Conservation (phyloP, 1,284 basidiomycete genomes). For the Apiotrichum brassicae region DNA sequence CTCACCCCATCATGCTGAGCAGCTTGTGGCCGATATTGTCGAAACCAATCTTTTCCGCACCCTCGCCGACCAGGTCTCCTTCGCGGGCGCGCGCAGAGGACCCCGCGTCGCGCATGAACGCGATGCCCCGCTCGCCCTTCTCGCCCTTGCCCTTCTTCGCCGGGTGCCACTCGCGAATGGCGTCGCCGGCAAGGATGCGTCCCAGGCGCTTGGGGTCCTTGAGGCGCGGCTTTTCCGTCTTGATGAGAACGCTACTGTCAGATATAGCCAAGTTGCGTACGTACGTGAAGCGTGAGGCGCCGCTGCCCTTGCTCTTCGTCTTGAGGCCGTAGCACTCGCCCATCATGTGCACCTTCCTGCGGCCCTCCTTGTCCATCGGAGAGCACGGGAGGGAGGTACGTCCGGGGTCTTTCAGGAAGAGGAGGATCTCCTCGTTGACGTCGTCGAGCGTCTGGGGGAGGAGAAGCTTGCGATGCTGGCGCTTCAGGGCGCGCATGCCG, state of each 20-base stretch:
- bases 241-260: slow-evolving; percentile 58
- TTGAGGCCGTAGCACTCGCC: slow-evolving; percentile 68
- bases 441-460: slow-evolving; percentile 16
- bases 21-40: slow-evolving; percentile 47
- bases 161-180: too few relatives aligned
- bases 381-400: slow-evolving; percentile 59
- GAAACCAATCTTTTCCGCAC: slow-evolving; percentile 41
- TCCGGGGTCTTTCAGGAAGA: slow-evolving; percentile 59
- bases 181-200: too few relatives aligned
- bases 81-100: slow-evolving; percentile 37
- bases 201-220: slow-evolving; percentile 56
- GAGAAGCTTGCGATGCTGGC: slow-evolving; percentile 3
- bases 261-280: slow-evolving; percentile 11
- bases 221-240: slow-evolving; percentile 56
- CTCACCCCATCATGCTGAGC: slow-evolving; percentile 45
- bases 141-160: background rate
- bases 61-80: slow-evolving; percentile 44
- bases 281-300: slow-evolving; percentile 51
- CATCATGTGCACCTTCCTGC: slow-evolving; percentile 69
- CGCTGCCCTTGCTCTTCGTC: slow-evolving; percentile 67
- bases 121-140: background rate
- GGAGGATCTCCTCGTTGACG: slow-evolving; percentile 61
- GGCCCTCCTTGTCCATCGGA: slow-evolving; percentile 63
- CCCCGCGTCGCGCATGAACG: slow-evolving; percentile 2
- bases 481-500: too few relatives aligned